These are phyloP conservation scores for Hemerocallis citrina DNA, from an alignment of 106 monocot genomes.

Conservation along the genomic window DNA sequence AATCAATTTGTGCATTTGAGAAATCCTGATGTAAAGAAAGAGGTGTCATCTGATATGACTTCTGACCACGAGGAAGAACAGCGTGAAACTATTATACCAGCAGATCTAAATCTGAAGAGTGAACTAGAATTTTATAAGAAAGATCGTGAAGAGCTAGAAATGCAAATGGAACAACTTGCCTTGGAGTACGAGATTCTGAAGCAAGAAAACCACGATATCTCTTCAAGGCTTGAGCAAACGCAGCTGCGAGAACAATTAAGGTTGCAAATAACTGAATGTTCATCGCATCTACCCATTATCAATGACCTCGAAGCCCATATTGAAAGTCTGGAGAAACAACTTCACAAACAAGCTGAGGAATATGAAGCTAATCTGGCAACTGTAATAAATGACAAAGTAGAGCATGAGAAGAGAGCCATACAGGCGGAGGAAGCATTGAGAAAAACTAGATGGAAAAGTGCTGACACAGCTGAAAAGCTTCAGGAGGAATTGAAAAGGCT, in stretches of 20 bases:
- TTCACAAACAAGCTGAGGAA: conserved; percentile 45
- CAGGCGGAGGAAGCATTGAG: conserved; percentile 64
- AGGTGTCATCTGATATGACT: conserved; percentile 20
- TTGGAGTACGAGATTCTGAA: conserved; percentile 95
- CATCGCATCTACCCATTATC: conserved; percentile 72
- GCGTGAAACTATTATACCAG: conserved; percentile 30
- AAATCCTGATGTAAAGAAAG: conserved; percentile 10
- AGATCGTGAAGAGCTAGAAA: conserved; percentile 82
- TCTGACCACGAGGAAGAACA: conserved; percentile 35
- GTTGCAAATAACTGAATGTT: conserved; percentile 96
- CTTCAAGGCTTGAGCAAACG: conserved; percentile 67
- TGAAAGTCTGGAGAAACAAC: conserved; percentile 72
- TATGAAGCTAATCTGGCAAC: conserved; percentile 56
- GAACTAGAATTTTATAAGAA: conserved; percentile 84
- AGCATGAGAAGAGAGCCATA: conserved; percentile 80
- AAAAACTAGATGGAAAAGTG: conserved; percentile 49
- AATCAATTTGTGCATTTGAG: conserved; percentile 9
- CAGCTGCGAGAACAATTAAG: conserved; percentile 81
- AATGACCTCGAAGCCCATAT: conserved; percentile 83
- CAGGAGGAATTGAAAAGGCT: conserved; percentile 62
- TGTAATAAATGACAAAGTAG: conserved; percentile 43
- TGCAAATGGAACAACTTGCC: conserved; percentile 99
- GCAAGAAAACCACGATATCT: conserved; percentile 91
- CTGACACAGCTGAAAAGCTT: conserved; percentile 44
- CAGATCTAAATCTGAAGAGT: conserved; percentile 43